Evolutionary conservation across 2,329 filamentous ascomycete genomes (phyloP), one percentile per base, ranked within the genome.

Genomic region (Penicillium sp.): DNA sequence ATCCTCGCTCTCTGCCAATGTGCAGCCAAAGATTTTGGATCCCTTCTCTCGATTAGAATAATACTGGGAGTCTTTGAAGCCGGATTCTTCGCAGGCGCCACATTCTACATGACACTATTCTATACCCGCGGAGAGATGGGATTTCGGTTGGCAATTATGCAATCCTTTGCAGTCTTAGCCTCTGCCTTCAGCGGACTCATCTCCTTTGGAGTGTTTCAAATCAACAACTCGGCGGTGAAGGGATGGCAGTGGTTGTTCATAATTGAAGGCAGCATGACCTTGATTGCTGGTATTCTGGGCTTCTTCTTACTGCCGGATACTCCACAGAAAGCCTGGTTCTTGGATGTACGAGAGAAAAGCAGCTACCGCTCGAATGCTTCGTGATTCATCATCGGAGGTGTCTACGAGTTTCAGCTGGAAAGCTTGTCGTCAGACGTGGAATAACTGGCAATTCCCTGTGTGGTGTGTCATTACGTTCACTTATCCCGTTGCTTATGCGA

Each of bases 71-170:
- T 71, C 2, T 72, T 67, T 23, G 83, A 86, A 68, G 83, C 82
- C 0, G 83, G 81, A 0, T 85, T 84, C 69, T 83, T 83, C 57
- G 78, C 81, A 4, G 76, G 81, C 0, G 78, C 80, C 14, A 81
- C 85, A 3, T 84, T 83, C 67, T 85, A 81, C 60, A 67, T 81
- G 8, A 80, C 82, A 0, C 74, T 82, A 0, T 84, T 85, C 44
- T 80, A 72, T 55, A 69, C 63, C 0, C 64, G 69, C 2, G 65
- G 65, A 11, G 75, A 79, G 57, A 75, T 79, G 62, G 77, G 74
- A 0, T 77, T 79, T 49, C 74, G 77, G 11, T 74, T 76, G 3
- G 78, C 76, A 3, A 74, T 78, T n/a, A 78, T 80, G 64, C 79
- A 80, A 44, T 76, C 72, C 0, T 76, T 70, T 49, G 74, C 76